Conservation (phyloP, 2,329 filamentous ascomycete genomes). For the Diaporthe aspalathi region DNA sequence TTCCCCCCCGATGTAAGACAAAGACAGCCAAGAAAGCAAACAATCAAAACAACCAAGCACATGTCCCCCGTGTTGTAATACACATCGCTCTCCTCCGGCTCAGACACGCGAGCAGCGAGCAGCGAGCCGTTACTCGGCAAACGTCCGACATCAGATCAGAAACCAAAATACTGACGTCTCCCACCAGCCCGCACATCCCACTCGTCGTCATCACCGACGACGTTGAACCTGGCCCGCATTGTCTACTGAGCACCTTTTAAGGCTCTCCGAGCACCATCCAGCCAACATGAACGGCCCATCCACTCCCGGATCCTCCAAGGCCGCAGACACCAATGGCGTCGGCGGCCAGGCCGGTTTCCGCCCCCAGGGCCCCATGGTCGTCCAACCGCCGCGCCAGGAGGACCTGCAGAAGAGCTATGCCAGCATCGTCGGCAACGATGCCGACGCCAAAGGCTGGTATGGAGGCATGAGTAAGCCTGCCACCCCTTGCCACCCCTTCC, state of each 20-base stretch:
- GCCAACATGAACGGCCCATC: conserved; percentile 23
- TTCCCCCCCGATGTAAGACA: neutral
- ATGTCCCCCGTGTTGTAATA: neutral
- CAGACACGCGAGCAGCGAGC: too few relatives aligned
- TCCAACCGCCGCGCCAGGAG: conserved; percentile 83
- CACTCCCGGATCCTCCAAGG: conserved; percentile 41
- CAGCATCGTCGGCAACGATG: conserved; percentile 70
- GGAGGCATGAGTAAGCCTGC: conserved; percentile 78
- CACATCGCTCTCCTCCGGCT: neutral
- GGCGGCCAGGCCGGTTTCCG: conserved; percentile 56
- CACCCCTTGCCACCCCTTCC: neutral
- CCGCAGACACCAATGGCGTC: conserved; percentile 41
- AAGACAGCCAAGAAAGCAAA: neutral
- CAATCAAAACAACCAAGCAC: too few relatives aligned
- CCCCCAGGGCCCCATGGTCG: conserved; percentile 69
- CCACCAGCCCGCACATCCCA: neutral
- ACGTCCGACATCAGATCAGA: neutral
- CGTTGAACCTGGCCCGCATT: neutral
- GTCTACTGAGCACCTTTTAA: conserved; percentile 14
- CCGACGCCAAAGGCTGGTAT: conserved; percentile 86
- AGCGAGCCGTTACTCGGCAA: conserved; percentile 18
- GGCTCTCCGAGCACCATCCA: neutral
- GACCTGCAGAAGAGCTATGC: conserved; percentile 90
- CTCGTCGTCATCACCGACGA: neutral
- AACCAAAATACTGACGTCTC: conserved; percentile 5